These are phyloP conservation scores for Andrographis paniculata DNA, from an alignment of 305 asterid species.

Conservation along the genomic window DNA sequence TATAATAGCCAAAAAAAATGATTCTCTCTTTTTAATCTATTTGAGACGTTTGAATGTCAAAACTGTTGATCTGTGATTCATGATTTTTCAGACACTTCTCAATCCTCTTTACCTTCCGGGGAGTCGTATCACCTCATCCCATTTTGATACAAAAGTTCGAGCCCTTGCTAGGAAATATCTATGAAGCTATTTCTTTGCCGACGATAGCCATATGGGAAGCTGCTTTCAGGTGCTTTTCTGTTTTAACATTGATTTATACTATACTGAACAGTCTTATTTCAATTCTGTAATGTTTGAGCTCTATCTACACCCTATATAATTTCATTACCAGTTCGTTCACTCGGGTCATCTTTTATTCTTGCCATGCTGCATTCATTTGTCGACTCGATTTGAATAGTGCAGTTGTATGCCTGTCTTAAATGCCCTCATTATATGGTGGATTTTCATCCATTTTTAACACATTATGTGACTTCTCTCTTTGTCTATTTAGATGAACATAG, in stretches of 20 bases:
- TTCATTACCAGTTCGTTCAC: slow-evolving; percentile 2
- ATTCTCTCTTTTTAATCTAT: slow-evolving; percentile 5
- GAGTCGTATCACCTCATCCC: slow-evolving; percentile 79
- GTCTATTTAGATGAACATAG: too few species aligned
- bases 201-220: slow-evolving; percentile 17
- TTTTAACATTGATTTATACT: slow-evolving; percentile 8
- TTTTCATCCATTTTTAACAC: too few species aligned
- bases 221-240: slow-evolving; percentile 21
- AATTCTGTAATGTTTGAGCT: too few species aligned
- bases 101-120: slow-evolving; percentile 95
- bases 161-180: slow-evolving; percentile 88
- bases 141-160: slow-evolving; percentile 86
- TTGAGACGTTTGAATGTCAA: slow-evolving; percentile 8
- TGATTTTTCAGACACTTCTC: slow-evolving; percentile 65
- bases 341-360: slow-evolving; percentile 11
- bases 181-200: slow-evolving; percentile 25
- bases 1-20: too few species aligned
- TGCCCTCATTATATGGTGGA: too few species aligned
- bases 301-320: slow-evolving; percentile 10
- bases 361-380: slow-evolving; percentile 10
- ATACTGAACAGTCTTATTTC: slow-evolving; percentile 11
- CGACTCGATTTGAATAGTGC: background rate
- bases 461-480: too few species aligned
- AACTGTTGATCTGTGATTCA: slow-evolving; percentile 15
- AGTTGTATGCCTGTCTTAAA: too few species aligned